Conservation (phyloP, 1,139 yeast genomes). For the Taphrina communis region DNA sequence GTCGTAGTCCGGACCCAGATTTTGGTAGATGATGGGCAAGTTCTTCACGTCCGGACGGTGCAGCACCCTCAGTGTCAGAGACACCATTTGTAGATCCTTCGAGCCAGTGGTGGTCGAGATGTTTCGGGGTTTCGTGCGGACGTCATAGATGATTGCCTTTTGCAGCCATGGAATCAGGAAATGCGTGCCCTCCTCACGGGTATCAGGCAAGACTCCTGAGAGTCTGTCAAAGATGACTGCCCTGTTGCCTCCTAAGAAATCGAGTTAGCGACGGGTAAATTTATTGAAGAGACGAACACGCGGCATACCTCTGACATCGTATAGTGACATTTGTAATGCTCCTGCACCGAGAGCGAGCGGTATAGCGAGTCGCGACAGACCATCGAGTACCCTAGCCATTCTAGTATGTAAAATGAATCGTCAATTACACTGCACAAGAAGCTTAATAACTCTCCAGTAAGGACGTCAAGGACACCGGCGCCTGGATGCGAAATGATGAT, state of each 20-base stretch:
- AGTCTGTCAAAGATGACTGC: slow-evolving; percentile 95
- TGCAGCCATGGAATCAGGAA: slow-evolving; percentile 96
- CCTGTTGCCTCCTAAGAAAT: slow-evolving; percentile 64
- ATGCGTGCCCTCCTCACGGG: slow-evolving; percentile 96
- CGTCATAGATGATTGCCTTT: slow-evolving; percentile 85
- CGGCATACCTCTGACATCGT: slow-evolving; percentile 68
- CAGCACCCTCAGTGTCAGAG: slow-evolving; percentile 87
- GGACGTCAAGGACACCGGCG: too few species aligned
- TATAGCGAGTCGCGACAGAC: slow-evolving; percentile 45
- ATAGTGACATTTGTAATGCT: slow-evolving; percentile 73
- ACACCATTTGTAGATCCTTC: slow-evolving; percentile 94
- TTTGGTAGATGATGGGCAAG: slow-evolving; percentile 86
- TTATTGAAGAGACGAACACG: not conserved
- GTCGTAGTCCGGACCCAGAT: slow-evolving; percentile 89
- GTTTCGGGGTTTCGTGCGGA: slow-evolving; percentile 88
- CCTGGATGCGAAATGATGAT: not conserved
- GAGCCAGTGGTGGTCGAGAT: slow-evolving; percentile 96
- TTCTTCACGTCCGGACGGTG: slow-evolving; percentile 89
- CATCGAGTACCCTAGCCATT: slow-evolving; percentile 40
- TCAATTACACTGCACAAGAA: too few species aligned
- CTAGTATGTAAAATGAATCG: not conserved
- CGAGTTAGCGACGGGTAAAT: not conserved
- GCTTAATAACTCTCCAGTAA: too few species aligned
- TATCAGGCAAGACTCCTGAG: slow-evolving; percentile 82
- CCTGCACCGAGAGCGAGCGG: slow-evolving; percentile 67